These are phyloP conservation scores for Cladosporium austrohemisphaericum DNA, from an alignment of 2,329 filamentous ascomycete species.

Conservation along the genomic window DNA sequence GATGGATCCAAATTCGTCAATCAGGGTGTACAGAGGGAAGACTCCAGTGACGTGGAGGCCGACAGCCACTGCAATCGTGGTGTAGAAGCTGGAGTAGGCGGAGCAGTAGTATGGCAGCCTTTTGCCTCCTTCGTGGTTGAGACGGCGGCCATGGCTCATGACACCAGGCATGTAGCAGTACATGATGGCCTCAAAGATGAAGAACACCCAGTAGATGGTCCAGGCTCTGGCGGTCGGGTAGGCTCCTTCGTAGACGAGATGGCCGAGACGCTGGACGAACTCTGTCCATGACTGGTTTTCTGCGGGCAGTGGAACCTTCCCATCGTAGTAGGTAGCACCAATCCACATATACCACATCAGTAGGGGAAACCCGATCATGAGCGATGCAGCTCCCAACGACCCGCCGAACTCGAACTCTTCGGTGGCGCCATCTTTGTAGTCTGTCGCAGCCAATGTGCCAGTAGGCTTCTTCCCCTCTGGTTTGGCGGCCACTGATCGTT, in stretches of 20 bases:
- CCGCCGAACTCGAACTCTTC: conserved; percentile 78
- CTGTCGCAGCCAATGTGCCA: conserved; percentile 20
- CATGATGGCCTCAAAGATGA: conserved; percentile 75
- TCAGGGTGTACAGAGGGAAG: conserved; percentile 85
- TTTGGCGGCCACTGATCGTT: neutral
- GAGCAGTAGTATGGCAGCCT: conserved; percentile 94
- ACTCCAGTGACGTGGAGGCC: conserved; percentile 74
- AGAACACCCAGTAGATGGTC: conserved; percentile 92
- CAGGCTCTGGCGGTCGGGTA: conserved; percentile 81
- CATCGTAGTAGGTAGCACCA: conserved; percentile 86
- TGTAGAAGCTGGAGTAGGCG: conserved; percentile 80
- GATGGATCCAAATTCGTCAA: conserved; percentile 92
- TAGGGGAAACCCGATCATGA: conserved; percentile 90
- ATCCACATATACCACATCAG: conserved; percentile 99
- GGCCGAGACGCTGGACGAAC: conserved; percentile 66
- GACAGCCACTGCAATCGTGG: conserved; percentile 69
- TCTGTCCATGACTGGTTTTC: conserved; percentile 52
- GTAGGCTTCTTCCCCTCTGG: conserved; percentile 8
- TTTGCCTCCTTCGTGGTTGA: conserved; percentile 76
- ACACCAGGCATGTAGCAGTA: conserved; percentile 87
- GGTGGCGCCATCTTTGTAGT: conserved; percentile 37
- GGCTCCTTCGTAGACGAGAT: conserved; percentile 76
- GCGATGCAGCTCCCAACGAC: conserved; percentile 66
- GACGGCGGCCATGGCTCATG: conserved; percentile 79
- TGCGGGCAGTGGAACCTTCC: conserved; percentile 62